Percentiles rank a stretch among this genome's conserved stretches.
phyloP scores from a whole-genome alignment of 1,284 basidiomycete species.

The Phellopilus nigrolimitatus region DNA sequence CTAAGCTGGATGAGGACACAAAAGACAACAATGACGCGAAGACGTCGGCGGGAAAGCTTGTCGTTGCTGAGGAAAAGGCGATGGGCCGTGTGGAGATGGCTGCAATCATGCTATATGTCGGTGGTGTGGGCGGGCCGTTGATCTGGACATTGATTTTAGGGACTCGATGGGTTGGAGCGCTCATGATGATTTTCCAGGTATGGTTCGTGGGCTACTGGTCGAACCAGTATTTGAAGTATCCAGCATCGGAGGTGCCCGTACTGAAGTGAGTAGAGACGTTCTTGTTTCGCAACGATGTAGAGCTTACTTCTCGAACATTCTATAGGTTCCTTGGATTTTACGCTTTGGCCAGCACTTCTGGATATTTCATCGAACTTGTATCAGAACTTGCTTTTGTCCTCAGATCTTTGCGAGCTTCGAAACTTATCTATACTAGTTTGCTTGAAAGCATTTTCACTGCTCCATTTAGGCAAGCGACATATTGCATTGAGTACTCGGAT shows the following conservation, averaged over 20 bases:
- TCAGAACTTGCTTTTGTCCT: constrained; percentile 3
- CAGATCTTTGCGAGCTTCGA: constrained; percentile 5
- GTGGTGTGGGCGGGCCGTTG: constrained; percentile 19
- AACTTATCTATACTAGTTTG: constrained; percentile 2
- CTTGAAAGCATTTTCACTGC: constrained; percentile 31
- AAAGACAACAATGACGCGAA: constrained; percentile 12
- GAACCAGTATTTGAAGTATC: constrained; percentile 30
- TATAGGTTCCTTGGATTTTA: constrained; percentile 24
- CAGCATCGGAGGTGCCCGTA: constrained; percentile 33
- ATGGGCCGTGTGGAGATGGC: constrained; percentile 36
- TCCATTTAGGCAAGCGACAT: constrained; percentile 28
- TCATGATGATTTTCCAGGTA: constrained; percentile 17
- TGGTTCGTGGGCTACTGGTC: constrained; percentile 40
- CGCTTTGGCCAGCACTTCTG: constrained; percentile 29
- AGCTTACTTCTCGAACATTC: constrained; percentile 9
- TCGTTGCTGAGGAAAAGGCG: constrained; percentile 39
- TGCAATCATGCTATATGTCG: constrained; percentile 18
- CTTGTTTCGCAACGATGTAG: constrained; percentile 23
- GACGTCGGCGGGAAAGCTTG: constrained; percentile 28
- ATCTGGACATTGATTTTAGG: constrained; percentile 16
- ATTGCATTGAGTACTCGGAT: not conserved
- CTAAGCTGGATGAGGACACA: constrained; percentile 4
- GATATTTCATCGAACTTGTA: not conserved
- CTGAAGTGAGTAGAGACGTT: constrained; percentile 33
- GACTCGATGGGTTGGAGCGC: not conserved